These are phyloP conservation scores for Neonectria ditissima DNA, from an alignment of 2,329 filamentous ascomycete species.

Conservation along the genomic window DNA sequence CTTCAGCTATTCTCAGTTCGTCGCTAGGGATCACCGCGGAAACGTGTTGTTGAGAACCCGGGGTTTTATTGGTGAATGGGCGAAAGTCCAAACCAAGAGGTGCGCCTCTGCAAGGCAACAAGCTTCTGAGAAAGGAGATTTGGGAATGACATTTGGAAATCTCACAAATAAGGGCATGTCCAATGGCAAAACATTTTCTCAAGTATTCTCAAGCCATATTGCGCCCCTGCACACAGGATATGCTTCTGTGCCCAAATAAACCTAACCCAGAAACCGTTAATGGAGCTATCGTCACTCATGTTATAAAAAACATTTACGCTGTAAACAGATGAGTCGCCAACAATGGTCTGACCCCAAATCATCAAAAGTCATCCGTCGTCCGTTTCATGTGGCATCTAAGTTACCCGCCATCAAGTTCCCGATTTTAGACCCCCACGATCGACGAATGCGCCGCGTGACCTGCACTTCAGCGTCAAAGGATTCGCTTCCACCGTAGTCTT, in stretches of 20 bases:
- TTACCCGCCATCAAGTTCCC: background rate
- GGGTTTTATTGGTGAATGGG: background rate
- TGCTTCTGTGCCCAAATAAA: background rate
- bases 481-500: background rate
- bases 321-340: background rate
- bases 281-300: background rate
- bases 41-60: background rate
- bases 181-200: background rate
- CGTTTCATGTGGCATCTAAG: slow-evolving; percentile 4
- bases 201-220: background rate
- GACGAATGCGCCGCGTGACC: slow-evolving; percentile 8
- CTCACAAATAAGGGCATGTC: background rate
- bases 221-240: background rate
- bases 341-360: background rate
- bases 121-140: background rate
- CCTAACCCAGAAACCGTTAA: background rate
- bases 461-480: slow-evolving; percentile 7
- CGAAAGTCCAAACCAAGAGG: too few relatives aligned
- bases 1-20: too few relatives aligned
- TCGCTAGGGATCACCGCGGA: too few relatives aligned
- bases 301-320: background rate
- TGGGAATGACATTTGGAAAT: background rate
- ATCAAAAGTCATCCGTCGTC: background rate
- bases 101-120: background rate
- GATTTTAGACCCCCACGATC: background rate